Evolutionary conservation across 768 basidiomycete species (phyloP).

Genomic region (Auricularia heimuer): DNA sequence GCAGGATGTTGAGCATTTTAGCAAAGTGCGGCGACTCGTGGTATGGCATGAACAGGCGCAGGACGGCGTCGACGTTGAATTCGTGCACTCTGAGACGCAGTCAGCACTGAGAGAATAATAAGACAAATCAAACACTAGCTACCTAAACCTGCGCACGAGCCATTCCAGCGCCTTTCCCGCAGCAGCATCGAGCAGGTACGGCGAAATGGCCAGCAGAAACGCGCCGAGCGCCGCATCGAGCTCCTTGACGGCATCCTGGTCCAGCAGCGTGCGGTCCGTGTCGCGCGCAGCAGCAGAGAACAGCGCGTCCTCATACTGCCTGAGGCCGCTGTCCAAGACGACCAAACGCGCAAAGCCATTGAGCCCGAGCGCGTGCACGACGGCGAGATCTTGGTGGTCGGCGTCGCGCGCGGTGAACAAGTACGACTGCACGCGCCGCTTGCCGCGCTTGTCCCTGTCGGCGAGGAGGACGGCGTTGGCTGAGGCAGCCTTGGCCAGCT

Average conservation of each 20-base stretch:
- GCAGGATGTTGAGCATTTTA: conserved; percentile 83
- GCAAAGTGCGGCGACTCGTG: conserved; percentile 92
- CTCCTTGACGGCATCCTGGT: conserved; percentile 47
- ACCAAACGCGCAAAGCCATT: conserved; percentile 71
- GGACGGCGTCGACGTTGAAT: conserved; percentile 73
- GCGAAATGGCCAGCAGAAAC: conserved; percentile 64
- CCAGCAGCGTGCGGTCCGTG: conserved; percentile 70
- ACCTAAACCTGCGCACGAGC: conserved; percentile 92
- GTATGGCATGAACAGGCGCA: conserved; percentile 84
- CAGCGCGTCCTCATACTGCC: conserved; percentile 53
- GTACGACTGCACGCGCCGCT: conserved; percentile 61
- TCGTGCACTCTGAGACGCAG: conserved; percentile 63
- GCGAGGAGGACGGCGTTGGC: conserved; percentile 66
- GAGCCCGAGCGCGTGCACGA: conserved; percentile 68
- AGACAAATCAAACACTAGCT: conserved; percentile 13
- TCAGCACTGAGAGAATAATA: conserved; percentile 1
- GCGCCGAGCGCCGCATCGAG: conserved; percentile 52
- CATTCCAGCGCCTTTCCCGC: conserved; percentile 84
- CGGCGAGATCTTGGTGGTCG: conserved; percentile 77
- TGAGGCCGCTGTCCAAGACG: conserved; percentile 47
- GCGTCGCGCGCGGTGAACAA: conserved; percentile 79
- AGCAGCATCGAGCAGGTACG: conserved; percentile 71
- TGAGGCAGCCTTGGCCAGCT: conserved; percentile 71
- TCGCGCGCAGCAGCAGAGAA: conserved; percentile 73
- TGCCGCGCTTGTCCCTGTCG: conserved; percentile 48